A percentile compares a stretch with the other conserved stretches of the same genome.
phyloP scores from a whole-genome alignment of 257 asterid species.

The Solanum corneliomulleri region DNA sequence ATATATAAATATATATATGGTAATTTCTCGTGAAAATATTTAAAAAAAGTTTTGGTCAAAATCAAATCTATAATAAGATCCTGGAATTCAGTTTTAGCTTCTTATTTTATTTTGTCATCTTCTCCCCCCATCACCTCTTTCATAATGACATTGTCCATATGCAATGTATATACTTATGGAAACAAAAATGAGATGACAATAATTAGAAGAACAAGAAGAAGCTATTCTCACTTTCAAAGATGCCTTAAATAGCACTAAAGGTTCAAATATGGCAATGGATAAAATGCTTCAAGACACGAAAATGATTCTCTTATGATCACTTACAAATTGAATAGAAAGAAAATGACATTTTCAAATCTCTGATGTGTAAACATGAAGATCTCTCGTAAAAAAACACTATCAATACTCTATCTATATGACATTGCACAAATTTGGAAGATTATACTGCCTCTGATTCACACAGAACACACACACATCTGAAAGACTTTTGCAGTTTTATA shows the following conservation, averaged over 20 bases:
- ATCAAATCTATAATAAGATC: slow-evolving; percentile 1
- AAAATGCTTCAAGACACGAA: not conserved
- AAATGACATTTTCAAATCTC: not conserved
- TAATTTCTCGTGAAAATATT: not conserved
- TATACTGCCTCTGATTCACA: not conserved
- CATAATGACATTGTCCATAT: not conserved
- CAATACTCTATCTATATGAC: not conserved
- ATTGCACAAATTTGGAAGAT: not conserved
- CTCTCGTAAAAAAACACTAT: not conserved
- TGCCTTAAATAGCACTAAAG: not conserved
- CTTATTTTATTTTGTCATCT: not conserved
- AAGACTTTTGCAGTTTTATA: not conserved
- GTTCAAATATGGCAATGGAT: not conserved
- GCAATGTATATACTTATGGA: not conserved
- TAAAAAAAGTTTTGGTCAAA: not conserved
- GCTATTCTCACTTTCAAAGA: not conserved
- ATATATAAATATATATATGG: not conserved
- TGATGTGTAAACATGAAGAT: not conserved
- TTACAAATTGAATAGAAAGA: no score
- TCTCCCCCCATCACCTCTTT: not conserved
- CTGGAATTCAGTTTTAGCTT: not conserved
- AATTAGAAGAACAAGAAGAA: not conserved
- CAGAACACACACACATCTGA: not conserved
- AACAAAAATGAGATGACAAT: not conserved
- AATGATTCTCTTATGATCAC: not conserved